Conservation (phyloP, 139 green algal genomes). For the Chlamydomonas sphaeroides region DNA sequence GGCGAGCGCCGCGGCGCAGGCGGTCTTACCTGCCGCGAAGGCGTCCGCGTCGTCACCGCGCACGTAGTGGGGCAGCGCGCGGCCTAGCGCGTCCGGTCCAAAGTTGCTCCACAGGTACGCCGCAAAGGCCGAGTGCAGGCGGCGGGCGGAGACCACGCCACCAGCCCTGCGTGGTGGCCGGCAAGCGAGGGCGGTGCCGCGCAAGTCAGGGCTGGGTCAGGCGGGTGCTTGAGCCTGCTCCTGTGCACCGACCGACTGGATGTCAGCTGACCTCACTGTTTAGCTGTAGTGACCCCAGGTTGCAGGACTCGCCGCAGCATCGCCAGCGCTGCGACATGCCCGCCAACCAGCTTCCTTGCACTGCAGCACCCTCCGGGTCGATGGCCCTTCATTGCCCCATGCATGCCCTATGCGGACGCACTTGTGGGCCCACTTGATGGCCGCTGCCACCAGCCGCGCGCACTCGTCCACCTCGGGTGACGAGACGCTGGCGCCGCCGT, state of each 20-base stretch:
- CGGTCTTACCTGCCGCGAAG: slow-evolving; percentile 28
- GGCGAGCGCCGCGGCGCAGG: no score
- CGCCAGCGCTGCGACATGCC: no score
- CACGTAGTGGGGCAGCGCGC: slow-evolving; percentile 20
- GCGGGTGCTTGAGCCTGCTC: no score
- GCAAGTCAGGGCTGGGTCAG: no score
- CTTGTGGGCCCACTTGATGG: slow-evolving; percentile 64
- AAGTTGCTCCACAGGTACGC: slow-evolving; percentile 27
- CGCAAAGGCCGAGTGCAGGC: slow-evolving; percentile 24
- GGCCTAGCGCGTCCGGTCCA: not conserved
- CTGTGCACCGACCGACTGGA: no score
- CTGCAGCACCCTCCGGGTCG: no score
- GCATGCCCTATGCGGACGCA: not conserved
- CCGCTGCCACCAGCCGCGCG: slow-evolving; percentile 39
- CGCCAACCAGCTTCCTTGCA: no score
- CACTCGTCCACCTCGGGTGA: slow-evolving; percentile 42
- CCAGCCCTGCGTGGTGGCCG: slow-evolving; percentile 21
- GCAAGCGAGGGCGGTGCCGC: no score
- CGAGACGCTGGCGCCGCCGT: not conserved
- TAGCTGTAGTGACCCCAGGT: no score
- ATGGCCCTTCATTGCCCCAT: no score
- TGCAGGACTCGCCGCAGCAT: no score
- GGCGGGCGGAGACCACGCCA: not conserved
- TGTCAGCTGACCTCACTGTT: no score
- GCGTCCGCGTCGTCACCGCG: not conserved